A percentile compares a stretch with the other conserved stretches of the same genome.
These are phyloP conservation scores for Clavispora fructus DNA, from an alignment of 805 yeast genomes.

Conservation along the genomic window DNA sequence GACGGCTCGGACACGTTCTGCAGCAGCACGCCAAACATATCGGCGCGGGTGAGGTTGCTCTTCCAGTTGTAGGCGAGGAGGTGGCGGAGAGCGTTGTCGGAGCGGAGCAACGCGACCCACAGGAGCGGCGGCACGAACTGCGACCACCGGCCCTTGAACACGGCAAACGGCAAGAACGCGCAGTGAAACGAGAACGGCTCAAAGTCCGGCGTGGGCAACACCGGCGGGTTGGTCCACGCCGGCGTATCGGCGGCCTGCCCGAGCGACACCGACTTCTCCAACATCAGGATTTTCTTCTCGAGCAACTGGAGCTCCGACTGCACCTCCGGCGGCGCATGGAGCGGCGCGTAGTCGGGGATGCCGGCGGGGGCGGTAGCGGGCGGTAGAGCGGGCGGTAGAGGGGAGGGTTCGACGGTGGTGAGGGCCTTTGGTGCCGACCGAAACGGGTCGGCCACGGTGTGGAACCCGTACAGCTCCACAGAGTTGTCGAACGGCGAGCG, in stretches of 20 bases:
- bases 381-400: too few species aligned
- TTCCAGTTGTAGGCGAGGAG: constrained; percentile 14
- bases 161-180: constrained; percentile 17
- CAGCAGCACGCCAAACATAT: background rate
- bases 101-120: constrained; percentile 13
- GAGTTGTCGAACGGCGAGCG: constrained; percentile 1
- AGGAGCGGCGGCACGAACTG: constrained; percentile 13
- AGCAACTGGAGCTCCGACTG: constrained; percentile 16
- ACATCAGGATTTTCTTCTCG: constrained; percentile 14
- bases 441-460: background rate
- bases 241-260: background rate
- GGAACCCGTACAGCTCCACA: constrained; percentile 1
- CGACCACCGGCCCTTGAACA: constrained; percentile 2
- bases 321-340: constrained; percentile 3
- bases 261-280: constrained; percentile 14
- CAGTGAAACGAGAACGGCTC: constrained; percentile 34
- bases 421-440: too few species aligned
- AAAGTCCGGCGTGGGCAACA: constrained; percentile 8
- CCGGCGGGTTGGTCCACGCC: constrained; percentile 3
- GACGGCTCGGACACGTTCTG: background rate
- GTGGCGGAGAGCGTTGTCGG: constrained; percentile 14
- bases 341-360: background rate
- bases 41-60: background rate
- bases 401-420: too few species aligned
- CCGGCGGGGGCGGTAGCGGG: too few species aligned